Conservation (phyloP, 345 rosid genomes). For the Microcos paniculata region DNA sequence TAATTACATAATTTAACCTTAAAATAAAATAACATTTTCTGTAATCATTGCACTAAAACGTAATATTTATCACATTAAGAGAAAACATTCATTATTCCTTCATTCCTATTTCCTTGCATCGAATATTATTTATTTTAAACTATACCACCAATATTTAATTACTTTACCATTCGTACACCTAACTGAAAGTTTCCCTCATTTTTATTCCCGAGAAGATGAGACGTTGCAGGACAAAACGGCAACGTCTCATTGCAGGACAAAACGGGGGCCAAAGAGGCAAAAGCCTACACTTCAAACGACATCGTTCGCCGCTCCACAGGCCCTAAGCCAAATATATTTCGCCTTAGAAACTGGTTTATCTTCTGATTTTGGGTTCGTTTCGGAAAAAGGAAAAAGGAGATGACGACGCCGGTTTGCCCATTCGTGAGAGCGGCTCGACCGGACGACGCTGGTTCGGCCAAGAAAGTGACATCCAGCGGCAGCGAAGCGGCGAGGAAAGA, state of each 20-base stretch:
- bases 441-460: slow-evolving; percentile 40
- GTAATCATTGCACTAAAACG: too few species aligned
- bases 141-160: too few species aligned
- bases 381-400: slow-evolving; percentile 4
- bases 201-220: background rate
- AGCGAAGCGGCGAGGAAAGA: slow-evolving; percentile 33
- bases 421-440: slow-evolving; percentile 70
- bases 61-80: too few species aligned
- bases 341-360: too few species aligned
- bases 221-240: background rate
- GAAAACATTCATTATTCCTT: too few species aligned
- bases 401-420: slow-evolving; percentile 81
- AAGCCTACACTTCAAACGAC: background rate
- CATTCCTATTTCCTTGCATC: too few species aligned
- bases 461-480: slow-evolving; percentile 29
- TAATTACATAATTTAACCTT: too few species aligned
- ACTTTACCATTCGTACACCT: too few species aligned
- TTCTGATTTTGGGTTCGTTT: background rate
- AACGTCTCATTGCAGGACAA: background rate
- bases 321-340: background rate
- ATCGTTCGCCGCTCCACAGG: background rate
- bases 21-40: too few species aligned
- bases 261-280: background rate
- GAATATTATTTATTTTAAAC: too few species aligned
- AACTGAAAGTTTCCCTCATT: too few species aligned